These are phyloP conservation scores for Globisporangium cystogenes DNA, from an alignment of 352 stramenopile genomes.

Conservation along the genomic window DNA sequence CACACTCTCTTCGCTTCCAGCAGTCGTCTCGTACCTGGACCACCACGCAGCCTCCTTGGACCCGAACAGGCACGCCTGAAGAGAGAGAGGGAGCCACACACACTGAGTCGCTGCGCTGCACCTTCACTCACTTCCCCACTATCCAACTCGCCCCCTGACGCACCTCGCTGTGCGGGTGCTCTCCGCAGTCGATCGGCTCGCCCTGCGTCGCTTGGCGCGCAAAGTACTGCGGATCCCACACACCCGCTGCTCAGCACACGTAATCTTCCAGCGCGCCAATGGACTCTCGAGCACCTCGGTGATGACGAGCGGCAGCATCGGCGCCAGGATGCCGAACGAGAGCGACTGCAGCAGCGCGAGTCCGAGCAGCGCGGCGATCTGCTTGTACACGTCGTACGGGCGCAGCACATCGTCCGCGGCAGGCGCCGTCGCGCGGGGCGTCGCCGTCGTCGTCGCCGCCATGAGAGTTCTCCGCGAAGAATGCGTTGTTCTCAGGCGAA, in stretches of 20 bases:
- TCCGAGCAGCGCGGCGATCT: slow-evolving; percentile 34
- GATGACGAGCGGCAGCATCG: slow-evolving; percentile 58
- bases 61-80: slow-evolving; percentile 49
- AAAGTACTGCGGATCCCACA: slow-evolving; percentile 78
- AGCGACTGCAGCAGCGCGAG: slow-evolving; percentile 43
- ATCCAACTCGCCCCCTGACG: no score
- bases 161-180: slow-evolving; percentile 32
- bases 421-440: background rate
- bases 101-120: no score
- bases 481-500: no score
- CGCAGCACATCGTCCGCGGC: background rate
- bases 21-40: slow-evolving; percentile 26
- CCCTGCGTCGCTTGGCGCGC: slow-evolving; percentile 43
- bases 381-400: slow-evolving; percentile 14
- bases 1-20: background rate
- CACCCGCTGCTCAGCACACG: no score
- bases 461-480: no score
- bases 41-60: slow-evolving; percentile 68
- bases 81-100: no score
- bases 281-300: slow-evolving; percentile 45
- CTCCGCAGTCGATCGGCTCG: slow-evolving; percentile 48
- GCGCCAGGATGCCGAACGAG: slow-evolving; percentile 60
- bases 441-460: background rate
- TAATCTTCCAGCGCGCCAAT: no score
- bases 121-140: background rate